Evolutionary conservation across 371 early-diverging fungal species (phyloP).

Genomic region (Thermomucor indicae-seudaticae): DNA sequence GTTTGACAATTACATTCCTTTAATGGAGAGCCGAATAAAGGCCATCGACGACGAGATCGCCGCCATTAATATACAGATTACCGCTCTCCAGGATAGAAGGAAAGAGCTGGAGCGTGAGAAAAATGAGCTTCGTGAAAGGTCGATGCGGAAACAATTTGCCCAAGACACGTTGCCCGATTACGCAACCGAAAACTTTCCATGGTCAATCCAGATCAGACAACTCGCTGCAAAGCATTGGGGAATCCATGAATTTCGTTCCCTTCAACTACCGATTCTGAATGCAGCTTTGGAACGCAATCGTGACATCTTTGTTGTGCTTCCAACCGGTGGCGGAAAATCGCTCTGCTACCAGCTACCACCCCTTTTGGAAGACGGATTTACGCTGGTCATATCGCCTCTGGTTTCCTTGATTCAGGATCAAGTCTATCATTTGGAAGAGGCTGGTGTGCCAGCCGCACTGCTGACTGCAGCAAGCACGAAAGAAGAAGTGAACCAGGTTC

Average conservation of each 20-base stretch:
- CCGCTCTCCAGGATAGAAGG: conserved; percentile 5
- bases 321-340: conserved; percentile 90
- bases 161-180: conserved; percentile 17
- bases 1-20: too few species aligned
- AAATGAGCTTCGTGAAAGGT: neutral
- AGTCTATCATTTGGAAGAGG: conserved; percentile 67
- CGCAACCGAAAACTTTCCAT: conserved; percentile 33
- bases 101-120: conserved; percentile 3
- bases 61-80: conserved; percentile 16
- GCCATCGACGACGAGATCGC: conserved; percentile 17
- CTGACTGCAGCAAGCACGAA: conserved; percentile 57
- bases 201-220: conserved; percentile 40
- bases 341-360: conserved; percentile 90
- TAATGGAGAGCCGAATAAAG: neutral
- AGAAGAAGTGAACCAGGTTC: conserved; percentile 48
- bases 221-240: conserved; percentile 42
- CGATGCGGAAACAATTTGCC: neutral
- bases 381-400: conserved; percentile 82
- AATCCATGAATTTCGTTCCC: conserved; percentile 59
- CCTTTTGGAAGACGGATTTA: conserved; percentile 67
- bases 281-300: conserved; percentile 62
- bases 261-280: conserved; percentile 73
- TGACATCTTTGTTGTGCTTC: conserved; percentile 84
- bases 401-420: conserved; percentile 86
- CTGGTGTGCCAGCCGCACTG: conserved; percentile 65